Evolutionary conservation across 228 moss, liverwort and hornwort species (phyloP), one percentile per base, ranked within the genome.

Genomic region (Sphagnum magellanicum): DNA sequence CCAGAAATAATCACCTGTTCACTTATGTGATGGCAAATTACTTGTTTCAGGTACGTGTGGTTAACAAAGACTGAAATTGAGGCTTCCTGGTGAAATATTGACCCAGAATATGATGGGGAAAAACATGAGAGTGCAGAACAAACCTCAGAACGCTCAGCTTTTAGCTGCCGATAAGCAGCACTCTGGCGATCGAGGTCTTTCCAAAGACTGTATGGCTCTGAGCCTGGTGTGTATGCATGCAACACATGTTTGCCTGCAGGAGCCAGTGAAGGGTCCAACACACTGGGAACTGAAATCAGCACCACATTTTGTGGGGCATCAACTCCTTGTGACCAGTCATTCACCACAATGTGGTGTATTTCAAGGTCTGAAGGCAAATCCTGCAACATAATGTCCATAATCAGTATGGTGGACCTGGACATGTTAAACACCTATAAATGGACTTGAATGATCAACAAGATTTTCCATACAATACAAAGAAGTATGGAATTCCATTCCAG

Each of bases 261-360:
- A 63, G 96, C 96, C 83, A 97, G 72, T 46, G 83, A 88, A 10
- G 89, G 88, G 65, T 91, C 91, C 10, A 97, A 73, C 0, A 97
- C 96, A 53, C 93, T 97, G 15, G 96, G 96, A 74, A 97, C 88
- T 13, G 93, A 97, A 51, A 97, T 79, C 61, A 93, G 82, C 10
- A 97, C 93, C 52, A 97, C 91, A 72, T 97, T 97, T 53, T 97
- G 96, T 8, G 83, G 87, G 13, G 96, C 88, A 79, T 97, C 91
- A 60, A 97, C 96, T 64, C 96, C 96, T 17, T 74, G 63, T 50
- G 86, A 86, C 96, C 96, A 97, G 66, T 93, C 91, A 48, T 93
- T 97, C 60, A 97, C 93, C 58, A 97, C 83, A 53, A 93, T 91
- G 84, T 97, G 89, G 74, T 93, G 96, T 53, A 97, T 83, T 70